A percentile compares a stretch with the other conserved stretches of the same genome.
Conservation (phyloP, 768 basidiomycete genomes). For the Serendipita indica region DNA sequence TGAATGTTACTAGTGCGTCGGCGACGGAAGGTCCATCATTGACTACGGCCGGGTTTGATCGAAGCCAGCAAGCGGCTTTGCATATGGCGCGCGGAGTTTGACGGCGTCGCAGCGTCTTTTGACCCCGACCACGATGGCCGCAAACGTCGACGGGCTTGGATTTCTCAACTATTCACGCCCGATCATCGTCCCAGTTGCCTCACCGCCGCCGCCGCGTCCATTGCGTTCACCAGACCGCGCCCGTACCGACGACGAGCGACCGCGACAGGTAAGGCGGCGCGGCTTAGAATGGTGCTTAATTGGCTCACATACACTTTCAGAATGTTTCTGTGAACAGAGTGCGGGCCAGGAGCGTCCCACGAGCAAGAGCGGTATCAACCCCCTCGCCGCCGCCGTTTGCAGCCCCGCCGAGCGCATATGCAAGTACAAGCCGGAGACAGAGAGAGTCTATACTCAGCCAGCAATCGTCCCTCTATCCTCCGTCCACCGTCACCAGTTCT, state of each 20-base stretch:
- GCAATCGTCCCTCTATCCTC: constrained; percentile 62
- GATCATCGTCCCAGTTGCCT: background rate
- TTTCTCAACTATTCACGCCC: constrained; percentile 6
- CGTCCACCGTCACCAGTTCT: constrained; percentile 31
- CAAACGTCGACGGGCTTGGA: background rate
- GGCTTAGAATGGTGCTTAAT: background rate
- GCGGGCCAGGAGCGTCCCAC: constrained; percentile 1
- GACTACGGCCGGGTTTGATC: too few relatives aligned
- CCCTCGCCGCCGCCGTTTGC: constrained; percentile 12
- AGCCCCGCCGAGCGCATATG: background rate
- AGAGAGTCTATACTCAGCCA: constrained; percentile 40
- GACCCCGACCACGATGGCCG: constrained; percentile 6
- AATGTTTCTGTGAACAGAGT: background rate
- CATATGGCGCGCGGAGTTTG: too few relatives aligned
- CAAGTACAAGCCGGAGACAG: constrained; percentile 6
- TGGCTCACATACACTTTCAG: background rate
- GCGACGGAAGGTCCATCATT: too few relatives aligned
- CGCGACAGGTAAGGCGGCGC: background rate
- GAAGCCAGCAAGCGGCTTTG: too few relatives aligned
- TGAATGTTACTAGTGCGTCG: too few relatives aligned
- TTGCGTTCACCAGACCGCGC: constrained; percentile 2
- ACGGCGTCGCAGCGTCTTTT: too few relatives aligned
- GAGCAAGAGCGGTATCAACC: constrained; percentile 6
- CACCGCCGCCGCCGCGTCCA: background rate
- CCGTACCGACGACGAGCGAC: constrained; percentile 1